phyloP scores from a whole-genome alignment of 495 filamentous ascomycete genomes.

The Aspergillus kassunensis region DNA sequence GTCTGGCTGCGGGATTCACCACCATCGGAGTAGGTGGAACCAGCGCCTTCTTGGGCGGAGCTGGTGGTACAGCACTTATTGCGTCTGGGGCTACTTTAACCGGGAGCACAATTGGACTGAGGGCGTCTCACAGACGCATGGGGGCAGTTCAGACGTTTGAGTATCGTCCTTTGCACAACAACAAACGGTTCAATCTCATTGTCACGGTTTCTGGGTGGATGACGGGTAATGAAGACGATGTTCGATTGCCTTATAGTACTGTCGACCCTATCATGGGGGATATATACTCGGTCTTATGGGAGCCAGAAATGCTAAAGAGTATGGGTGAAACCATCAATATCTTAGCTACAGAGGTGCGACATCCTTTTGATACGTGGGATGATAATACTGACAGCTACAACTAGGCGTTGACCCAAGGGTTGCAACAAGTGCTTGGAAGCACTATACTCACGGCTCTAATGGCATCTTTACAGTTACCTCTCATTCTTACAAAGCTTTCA shows the following conservation, averaged over 20 bases:
- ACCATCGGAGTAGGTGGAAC: conserved; percentile 93
- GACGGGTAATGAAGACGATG: conserved; percentile 96
- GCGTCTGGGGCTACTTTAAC: conserved; percentile 84
- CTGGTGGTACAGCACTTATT: conserved; percentile 89
- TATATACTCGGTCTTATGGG: conserved; percentile 95
- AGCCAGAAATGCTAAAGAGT: conserved; percentile 94
- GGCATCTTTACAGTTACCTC: conserved; percentile 88
- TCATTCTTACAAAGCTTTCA: conserved; percentile 88
- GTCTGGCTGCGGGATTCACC: conserved; percentile 90
- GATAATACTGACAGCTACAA: conserved; percentile 6
- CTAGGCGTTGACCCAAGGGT: conserved; percentile 87
- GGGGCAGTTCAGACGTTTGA: conserved; percentile 95
- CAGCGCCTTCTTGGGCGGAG: conserved; percentile 81
- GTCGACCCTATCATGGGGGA: conserved; percentile 98
- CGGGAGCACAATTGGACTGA: conserved; percentile 78
- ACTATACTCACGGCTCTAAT: conserved; percentile 87
- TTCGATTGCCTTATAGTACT: conserved; percentile 90
- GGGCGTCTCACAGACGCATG: conserved; percentile 78
- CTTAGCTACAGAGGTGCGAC: conserved; percentile 85
- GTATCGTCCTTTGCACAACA: conserved; percentile 94
- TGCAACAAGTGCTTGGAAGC: conserved; percentile 91
- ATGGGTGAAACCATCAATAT: conserved; percentile 99
- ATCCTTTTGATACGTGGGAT: background rate
- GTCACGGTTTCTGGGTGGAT: conserved; percentile 97
- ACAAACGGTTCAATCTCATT: conserved; percentile 94